Evolutionary conservation across 208 protist species (phyloP), one percentile per base, ranked within the genome.

Genomic region (Naegleria gruberi): DNA sequence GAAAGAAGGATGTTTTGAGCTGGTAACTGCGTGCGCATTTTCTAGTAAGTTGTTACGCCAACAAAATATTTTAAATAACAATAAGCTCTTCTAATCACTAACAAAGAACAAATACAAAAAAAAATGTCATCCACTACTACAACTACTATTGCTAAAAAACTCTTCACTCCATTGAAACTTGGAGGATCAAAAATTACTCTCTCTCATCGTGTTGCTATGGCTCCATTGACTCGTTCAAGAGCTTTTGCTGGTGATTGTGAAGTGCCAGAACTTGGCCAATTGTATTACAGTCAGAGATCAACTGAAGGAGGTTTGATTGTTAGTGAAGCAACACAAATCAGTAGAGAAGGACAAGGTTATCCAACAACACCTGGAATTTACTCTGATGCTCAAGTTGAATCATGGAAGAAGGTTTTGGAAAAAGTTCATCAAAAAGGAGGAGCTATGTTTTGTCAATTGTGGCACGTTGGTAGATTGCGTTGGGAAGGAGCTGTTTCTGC

Each of bases 351-450:
- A 90, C 91, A 91, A 30, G 91, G 90, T 12, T 94, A 94, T 44
- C 47, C 10, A 7, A 57, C 89, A 77, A 92, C 95, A 81, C 90
- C 83, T 41, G 94, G 95, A 17, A 95, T 96, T 89, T 96, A 94
- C 90, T 90, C 90, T 43, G 65, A 91, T 55, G 94, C 46, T 45
- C 94, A 96, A 90, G 85, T 95, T 4, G 92, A 91, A 3, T 94
- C 91, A 10, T 97, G 95, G 95, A 93, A 74, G 81, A 92, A 90
- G 91, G 94, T 96, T 77, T 94, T 93, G 19, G 92, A 94, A 84
- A 93, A 94, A 0, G 95, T 97, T 77, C 95, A 96, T 90, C 93
- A 87, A 6, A 94, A 96, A 90, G 93, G 92, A 51, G 93, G 94
- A 44, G 51, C 92, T 43, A 95, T 96, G 87, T 93, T 93, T 90